Evolutionary conservation across 768 basidiomycete genomes (phyloP), one percentile per base, ranked within the genome.

Genomic region (Collybia nuda): DNA sequence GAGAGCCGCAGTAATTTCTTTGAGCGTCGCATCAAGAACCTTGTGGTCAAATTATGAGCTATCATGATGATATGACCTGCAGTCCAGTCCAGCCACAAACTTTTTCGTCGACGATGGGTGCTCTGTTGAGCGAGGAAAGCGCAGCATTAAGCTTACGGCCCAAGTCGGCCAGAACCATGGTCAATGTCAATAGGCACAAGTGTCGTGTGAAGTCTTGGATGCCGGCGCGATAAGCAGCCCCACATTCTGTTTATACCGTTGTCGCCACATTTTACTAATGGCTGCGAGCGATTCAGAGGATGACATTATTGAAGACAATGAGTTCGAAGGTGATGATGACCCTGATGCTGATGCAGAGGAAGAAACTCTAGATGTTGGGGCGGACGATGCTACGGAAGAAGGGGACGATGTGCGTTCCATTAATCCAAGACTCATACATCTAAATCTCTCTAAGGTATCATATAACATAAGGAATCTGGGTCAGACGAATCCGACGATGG

Each of bases 161-260:
- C 50, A 99, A 78, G 77, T 98, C 97, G 57, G 91, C 89, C 62
- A 99, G 79, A 65, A 99, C 97, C 97, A 98, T 97, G 61, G 56
- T 72, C 65, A 58, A 64, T 60, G 60, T 55, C 40, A 52, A 47
- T 50, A 22, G 24, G 8, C 44, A 44, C 36, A 46, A 43, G 50
- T 47, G 52, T 47, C 59, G 61, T 62, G 61, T 40, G 59, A 62
- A 57, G 50, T 50, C 32, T 29, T 28, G 26, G 24, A 7, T 7
- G 7, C 24, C 24, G n/a, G n/a, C n/a, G n/a, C n/a, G 4, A 26
- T 26, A 26, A 26, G 24, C 24, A 26, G 24, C 24, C 24, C 24
- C 24, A n/a, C n/a, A n/a, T n/a, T n/a, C n/a, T n/a, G 24, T 26
- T 26, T 7, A 26, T n/a, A 26, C 24, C 7, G 7, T 26, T 26